phyloP scores from a whole-genome alignment of 805 yeast genomes.

The Starmerella stigmatis region DNA sequence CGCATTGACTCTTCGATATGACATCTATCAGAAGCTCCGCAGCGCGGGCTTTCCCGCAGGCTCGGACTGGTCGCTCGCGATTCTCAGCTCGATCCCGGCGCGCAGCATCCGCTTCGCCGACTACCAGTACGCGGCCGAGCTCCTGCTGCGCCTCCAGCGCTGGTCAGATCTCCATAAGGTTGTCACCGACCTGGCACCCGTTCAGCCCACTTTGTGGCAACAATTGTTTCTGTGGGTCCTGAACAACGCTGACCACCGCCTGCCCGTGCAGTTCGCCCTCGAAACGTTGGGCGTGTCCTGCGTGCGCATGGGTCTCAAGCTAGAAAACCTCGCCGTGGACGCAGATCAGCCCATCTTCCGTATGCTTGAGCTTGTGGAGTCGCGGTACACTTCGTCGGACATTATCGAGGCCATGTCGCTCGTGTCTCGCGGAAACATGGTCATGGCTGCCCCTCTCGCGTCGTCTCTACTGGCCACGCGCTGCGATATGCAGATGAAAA shows the following conservation, averaged over 20 bases:
- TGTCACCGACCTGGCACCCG: conserved; percentile 10
- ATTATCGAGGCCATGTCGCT: conserved; percentile 2
- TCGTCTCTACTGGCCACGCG: conserved; percentile 9
- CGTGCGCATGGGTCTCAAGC: not conserved
- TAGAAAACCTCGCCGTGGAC: not conserved
- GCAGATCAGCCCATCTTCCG: conserved; percentile 7
- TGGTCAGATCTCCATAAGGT: conserved; percentile 4
- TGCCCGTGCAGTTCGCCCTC: not conserved
- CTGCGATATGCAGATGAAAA: not conserved
- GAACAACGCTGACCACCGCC: not conserved
- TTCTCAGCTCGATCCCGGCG: conserved; percentile 11
- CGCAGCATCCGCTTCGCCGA: conserved; percentile 13
- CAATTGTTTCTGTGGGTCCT: conserved; percentile 4
- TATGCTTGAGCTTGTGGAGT: not conserved
- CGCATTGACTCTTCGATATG: conserved; percentile 1
- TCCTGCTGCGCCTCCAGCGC: conserved; percentile 2
- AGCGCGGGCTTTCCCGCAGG: not conserved
- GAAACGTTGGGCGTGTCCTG: conserved; percentile 1
- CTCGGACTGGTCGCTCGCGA: conserved; percentile 10
- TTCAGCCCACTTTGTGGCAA: conserved; percentile 17
- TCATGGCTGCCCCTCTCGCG: conserved; percentile 6
- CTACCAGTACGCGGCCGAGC: conserved; percentile 16
- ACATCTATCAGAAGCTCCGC: conserved; percentile 7
- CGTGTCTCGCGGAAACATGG: not conserved
- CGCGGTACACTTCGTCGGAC: not conserved